phyloP scores from a whole-genome alignment of 2,329 filamentous ascomycete genomes.

The Metarhizium album region DNA sequence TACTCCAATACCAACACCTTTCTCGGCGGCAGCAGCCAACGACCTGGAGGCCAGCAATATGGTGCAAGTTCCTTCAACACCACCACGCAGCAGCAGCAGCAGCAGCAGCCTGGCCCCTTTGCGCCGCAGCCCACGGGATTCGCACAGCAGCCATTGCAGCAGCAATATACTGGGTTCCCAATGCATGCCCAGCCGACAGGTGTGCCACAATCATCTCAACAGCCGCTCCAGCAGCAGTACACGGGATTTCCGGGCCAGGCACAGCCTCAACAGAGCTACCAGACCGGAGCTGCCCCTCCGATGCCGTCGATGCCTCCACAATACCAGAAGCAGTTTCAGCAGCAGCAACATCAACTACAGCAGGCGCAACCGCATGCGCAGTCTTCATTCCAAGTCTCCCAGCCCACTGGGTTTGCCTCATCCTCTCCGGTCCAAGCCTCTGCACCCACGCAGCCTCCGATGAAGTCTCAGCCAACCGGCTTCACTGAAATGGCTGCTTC shows the following conservation, averaged over 20 bases:
- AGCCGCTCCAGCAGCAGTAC: slow-evolving; percentile 54
- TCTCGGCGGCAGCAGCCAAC: slow-evolving; percentile 66
- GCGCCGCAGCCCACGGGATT: slow-evolving; percentile 51
- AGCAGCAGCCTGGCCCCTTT: slow-evolving; percentile 44
- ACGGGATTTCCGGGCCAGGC: slow-evolving; percentile 48
- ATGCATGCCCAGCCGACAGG: slow-evolving; percentile 34
- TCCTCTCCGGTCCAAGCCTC: slow-evolving; percentile 40
- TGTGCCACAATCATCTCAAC: slow-evolving; percentile 42
- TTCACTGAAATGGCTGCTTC: slow-evolving; percentile 58
- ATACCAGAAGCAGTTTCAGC: slow-evolving; percentile 48
- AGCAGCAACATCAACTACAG: slow-evolving; percentile 37
- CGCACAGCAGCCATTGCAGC: slow-evolving; percentile 37
- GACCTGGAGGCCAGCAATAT: slow-evolving; percentile 50
- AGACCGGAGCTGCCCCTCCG: slow-evolving; percentile 45
- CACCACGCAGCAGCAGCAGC: slow-evolving; percentile 40
- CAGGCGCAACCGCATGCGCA: slow-evolving; percentile 22
- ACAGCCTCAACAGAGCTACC: slow-evolving; percentile 49
- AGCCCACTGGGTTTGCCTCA: slow-evolving; percentile 31
- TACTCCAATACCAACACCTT: slow-evolving; percentile 85
- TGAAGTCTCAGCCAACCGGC: slow-evolving; percentile 56
- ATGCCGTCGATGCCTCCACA: slow-evolving; percentile 50
- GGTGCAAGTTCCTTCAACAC: slow-evolving; percentile 28
- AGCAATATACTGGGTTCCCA: slow-evolving; percentile 52
- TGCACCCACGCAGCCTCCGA: slow-evolving; percentile 39
- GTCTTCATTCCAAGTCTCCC: slow-evolving; percentile 28